phyloP scores from a whole-genome alignment of 164 flowering plant genomes.

The Dillenia suffruticosa region DNA sequence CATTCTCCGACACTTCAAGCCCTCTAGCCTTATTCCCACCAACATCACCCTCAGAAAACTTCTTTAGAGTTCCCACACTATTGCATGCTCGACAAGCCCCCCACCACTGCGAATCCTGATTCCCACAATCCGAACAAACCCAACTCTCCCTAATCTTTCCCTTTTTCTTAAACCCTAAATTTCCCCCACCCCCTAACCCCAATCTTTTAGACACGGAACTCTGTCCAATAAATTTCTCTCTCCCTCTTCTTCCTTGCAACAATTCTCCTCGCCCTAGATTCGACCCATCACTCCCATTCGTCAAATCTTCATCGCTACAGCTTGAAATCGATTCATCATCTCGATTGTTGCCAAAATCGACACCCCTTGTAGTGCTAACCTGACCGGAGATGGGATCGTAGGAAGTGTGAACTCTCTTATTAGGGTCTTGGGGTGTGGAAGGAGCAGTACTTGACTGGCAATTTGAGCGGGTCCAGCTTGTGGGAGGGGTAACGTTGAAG shows the following conservation, averaged over 20 bases:
- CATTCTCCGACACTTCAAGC: slow-evolving; percentile 36
- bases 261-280: slow-evolving; percentile 1
- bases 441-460: not conserved
- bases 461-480: slow-evolving; percentile 7
- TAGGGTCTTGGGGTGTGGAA: slow-evolving; percentile 1
- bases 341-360: not conserved
- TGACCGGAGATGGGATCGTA: slow-evolving; percentile 24
- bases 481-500: not conserved
- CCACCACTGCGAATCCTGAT: slow-evolving; percentile 82
- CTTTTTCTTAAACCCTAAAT: slow-evolving; percentile 25
- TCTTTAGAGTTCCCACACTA: slow-evolving; percentile 40
- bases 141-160: slow-evolving; percentile 43
- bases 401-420: slow-evolving; percentile 19
- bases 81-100: slow-evolving; percentile 58
- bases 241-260: slow-evolving; percentile 1
- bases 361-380: slow-evolving; percentile 5
- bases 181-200: not conserved
- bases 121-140: slow-evolving; percentile 77
- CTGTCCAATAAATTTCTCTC: not conserved
- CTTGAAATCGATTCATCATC: not conserved
- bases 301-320: not conserved
- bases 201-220: not conserved
- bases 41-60: slow-evolving; percentile 27
- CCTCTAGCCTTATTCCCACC: slow-evolving; percentile 26
- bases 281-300: not conserved